A percentile compares a stretch with the other conserved stretches of the same genome.
Evolutionary conservation across 2,329 filamentous ascomycete species (phyloP).

Genomic region (Neofusicoccum umdonicola): DNA sequence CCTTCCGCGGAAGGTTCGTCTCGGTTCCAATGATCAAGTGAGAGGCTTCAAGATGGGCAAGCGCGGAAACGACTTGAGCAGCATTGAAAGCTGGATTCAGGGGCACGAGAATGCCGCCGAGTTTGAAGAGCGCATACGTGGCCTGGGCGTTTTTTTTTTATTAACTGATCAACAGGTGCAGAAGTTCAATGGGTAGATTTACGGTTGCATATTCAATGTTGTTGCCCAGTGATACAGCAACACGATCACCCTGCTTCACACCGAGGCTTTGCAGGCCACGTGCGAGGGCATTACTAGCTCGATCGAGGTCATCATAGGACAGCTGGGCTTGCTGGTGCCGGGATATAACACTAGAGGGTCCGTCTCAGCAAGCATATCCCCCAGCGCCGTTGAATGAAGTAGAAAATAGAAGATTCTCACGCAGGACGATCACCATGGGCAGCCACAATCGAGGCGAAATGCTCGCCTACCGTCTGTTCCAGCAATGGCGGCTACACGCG

Average conservation of each 20-base stretch:
- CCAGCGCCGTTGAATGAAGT: not conserved
- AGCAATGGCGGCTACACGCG: constrained; percentile 61
- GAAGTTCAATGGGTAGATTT: constrained; percentile 15
- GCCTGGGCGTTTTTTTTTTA: constrained; percentile 30
- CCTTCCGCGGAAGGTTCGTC: constrained; percentile 72
- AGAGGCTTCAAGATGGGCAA: constrained; percentile 70
- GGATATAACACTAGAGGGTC: constrained; percentile 51
- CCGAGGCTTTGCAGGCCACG: constrained; percentile 66
- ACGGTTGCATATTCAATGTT: constrained; percentile 77
- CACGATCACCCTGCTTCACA: constrained; percentile 76
- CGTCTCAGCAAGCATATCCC: constrained; percentile 13
- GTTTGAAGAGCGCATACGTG: constrained; percentile 88
- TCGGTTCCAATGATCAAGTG: constrained; percentile 84
- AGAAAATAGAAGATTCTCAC: constrained; percentile 35
- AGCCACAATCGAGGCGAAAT: constrained; percentile 66
- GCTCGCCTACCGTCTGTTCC: constrained; percentile 66
- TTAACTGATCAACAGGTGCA: too few relatives aligned
- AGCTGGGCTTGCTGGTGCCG: constrained; percentile 62
- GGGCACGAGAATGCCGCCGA: constrained; percentile 92
- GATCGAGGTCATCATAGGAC: constrained; percentile 74
- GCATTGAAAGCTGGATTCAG: constrained; percentile 87
- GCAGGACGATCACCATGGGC: constrained; percentile 63
- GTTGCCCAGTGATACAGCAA: constrained; percentile 85
- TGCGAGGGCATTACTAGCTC: constrained; percentile 72
- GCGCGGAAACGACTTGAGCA: constrained; percentile 71